Percentiles rank a stretch among this genome's conserved stretches.
These are phyloP conservation scores for Davidsoniella australis DNA, from an alignment of 2,329 filamentous ascomycete species.

Conservation along the genomic window DNA sequence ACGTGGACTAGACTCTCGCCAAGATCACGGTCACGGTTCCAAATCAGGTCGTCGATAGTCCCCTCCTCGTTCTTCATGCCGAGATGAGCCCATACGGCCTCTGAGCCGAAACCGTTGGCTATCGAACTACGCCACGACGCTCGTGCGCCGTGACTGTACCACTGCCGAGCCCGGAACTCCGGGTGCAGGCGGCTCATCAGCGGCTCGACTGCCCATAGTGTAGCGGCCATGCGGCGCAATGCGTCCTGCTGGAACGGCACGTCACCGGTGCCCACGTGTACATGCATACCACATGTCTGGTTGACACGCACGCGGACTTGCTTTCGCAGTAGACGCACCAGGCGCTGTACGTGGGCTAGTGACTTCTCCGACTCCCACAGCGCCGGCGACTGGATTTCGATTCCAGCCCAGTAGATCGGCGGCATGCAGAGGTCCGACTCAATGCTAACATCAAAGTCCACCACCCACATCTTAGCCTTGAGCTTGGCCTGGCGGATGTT, in stretches of 20 bases:
- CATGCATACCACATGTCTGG: slow-evolving; percentile 20
- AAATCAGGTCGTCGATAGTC: slow-evolving; percentile 7
- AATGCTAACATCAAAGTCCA: neutral
- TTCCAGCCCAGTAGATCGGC: slow-evolving; percentile 13
- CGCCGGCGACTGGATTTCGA: slow-evolving; percentile 22
- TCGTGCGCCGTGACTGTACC: slow-evolving; percentile 5
- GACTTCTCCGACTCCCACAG: slow-evolving; percentile 18
- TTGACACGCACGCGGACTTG: slow-evolving; percentile 21
- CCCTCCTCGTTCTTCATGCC: neutral
- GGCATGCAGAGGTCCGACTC: neutral
- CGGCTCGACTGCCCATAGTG: slow-evolving; percentile 23
- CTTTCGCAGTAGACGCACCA: slow-evolving; percentile 20
- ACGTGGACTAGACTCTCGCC: slow-evolving; percentile 14
- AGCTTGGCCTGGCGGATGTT: neutral
- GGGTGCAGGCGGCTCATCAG: slow-evolving; percentile 21
- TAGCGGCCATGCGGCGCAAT: slow-evolving; percentile 18
- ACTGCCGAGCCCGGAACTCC: slow-evolving; percentile 17
- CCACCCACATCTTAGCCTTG: slow-evolving; percentile 1
- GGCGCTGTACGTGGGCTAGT: slow-evolving; percentile 18
- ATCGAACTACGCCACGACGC: neutral
- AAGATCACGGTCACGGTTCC: slow-evolving; percentile 16
- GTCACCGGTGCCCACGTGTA: slow-evolving; percentile 22
- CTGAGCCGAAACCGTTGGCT: neutral
- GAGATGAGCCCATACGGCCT: neutral
- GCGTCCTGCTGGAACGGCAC: slow-evolving; percentile 18